A percentile compares a stretch with the other conserved stretches of the same genome.
These are phyloP conservation scores for Nicotiana sylvestris DNA, from an alignment of 257 asterid genomes.

Conservation along the genomic window DNA sequence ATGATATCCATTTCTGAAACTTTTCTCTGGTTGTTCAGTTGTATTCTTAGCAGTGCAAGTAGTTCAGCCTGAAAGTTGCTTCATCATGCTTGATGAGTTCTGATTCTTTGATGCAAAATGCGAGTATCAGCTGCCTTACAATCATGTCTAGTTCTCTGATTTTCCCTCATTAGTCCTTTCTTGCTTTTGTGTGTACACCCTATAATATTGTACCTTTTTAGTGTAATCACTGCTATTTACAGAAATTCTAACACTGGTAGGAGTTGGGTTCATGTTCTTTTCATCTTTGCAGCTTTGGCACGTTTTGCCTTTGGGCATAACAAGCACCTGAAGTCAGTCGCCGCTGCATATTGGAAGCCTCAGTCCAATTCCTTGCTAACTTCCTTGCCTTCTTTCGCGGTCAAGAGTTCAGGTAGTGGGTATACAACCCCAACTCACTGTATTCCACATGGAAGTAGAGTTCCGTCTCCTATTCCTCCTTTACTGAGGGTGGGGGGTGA, in stretches of 20 bases:
- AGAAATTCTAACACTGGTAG: neutral
- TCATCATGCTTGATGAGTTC: neutral
- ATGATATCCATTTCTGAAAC: neutral
- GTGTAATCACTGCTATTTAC: neutral
- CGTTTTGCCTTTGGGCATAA: constrained; percentile 98
- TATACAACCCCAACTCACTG: constrained; percentile 74
- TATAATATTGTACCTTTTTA: neutral
- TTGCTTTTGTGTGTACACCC: neutral
- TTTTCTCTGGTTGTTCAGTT: neutral
- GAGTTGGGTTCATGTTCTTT: constrained; percentile 12
- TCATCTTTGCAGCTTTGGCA: constrained; percentile 67
- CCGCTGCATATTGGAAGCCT: constrained; percentile 88
- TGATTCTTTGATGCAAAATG: constrained; percentile 3
- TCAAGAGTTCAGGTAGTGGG: constrained; percentile 74
- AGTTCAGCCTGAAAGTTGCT: neutral
- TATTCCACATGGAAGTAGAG: constrained; percentile 63
- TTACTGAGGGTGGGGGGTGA: constrained; percentile 60
- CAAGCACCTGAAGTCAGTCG: constrained; percentile 86
- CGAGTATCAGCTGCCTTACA: neutral
- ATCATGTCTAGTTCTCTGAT: neutral
- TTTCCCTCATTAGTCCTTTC: neutral
- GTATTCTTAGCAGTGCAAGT: neutral
- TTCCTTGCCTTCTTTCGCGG: constrained; percentile 72
- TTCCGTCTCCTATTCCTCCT: constrained; percentile 67
- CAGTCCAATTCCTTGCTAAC: constrained; percentile 71